Conservation (phyloP, 2,329 filamentous ascomycete genomes). For the Stenocarpella maydis region DNA sequence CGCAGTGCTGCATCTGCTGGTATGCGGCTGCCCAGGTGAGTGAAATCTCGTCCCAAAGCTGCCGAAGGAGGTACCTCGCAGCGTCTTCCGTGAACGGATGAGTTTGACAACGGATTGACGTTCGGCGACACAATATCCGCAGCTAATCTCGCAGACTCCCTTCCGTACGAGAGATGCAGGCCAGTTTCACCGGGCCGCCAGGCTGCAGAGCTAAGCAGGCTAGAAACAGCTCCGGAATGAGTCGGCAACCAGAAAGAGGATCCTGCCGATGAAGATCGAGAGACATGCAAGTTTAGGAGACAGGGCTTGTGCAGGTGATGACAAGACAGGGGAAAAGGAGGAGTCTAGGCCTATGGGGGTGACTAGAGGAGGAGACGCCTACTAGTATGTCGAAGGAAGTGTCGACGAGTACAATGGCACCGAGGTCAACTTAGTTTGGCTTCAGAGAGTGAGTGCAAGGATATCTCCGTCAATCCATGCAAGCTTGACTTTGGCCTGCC, state of each 20-base stretch:
- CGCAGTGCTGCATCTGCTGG: constrained; percentile 30
- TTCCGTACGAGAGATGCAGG: constrained; percentile 33
- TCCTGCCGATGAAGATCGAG: constrained; percentile 32
- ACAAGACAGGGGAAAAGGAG: constrained; percentile 27
- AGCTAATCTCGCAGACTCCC: constrained; percentile 27
- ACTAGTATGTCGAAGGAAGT: constrained; percentile 32
- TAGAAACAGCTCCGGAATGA: constrained; percentile 30
- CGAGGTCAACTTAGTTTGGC: constrained; percentile 22
- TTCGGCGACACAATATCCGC: constrained; percentile 29
- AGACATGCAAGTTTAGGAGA: constrained; percentile 29
- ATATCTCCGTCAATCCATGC: constrained; percentile 29
- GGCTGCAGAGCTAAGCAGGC: constrained; percentile 30
- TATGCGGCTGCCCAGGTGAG: constrained; percentile 26
- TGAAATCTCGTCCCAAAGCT: constrained; percentile 13
- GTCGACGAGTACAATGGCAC: constrained; percentile 23
- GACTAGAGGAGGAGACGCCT: constrained; percentile 30
- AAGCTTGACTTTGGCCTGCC: constrained; percentile 30
- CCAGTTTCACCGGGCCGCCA: constrained; percentile 30
- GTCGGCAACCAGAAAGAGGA: constrained; percentile 28
- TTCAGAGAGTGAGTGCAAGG: constrained; percentile 31
- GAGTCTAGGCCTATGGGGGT: constrained; percentile 29
- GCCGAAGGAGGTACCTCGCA: constrained; percentile 15
- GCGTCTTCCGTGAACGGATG: constrained; percentile 1
- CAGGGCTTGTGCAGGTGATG: constrained; percentile 32
- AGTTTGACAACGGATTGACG: constrained; percentile 25